Conservation (phyloP, 495 filamentous ascomycete species). For the Aspergillus kassunensis region DNA sequence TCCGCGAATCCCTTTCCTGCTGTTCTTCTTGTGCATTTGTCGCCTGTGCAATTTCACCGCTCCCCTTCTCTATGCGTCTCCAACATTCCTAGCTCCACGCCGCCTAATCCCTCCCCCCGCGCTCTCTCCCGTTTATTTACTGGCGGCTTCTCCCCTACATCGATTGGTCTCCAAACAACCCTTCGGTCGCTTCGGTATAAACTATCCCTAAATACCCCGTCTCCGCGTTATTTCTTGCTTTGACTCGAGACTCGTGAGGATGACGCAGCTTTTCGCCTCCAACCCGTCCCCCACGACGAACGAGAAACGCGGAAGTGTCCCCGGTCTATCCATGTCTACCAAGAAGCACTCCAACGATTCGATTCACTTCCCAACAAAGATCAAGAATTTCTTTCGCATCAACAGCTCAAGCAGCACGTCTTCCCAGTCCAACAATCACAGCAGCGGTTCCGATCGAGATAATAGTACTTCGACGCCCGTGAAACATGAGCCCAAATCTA, state of each 20-base stretch:
- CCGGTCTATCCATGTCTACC: conserved; percentile 40
- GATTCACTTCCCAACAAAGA: conserved; percentile 75
- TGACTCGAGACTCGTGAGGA: conserved; percentile 16
- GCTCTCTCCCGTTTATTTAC: conserved; percentile 11
- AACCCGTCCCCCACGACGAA: conserved; percentile 38
- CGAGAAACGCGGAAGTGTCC: conserved; percentile 47
- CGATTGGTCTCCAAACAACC: not conserved
- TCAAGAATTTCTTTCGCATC: conserved; percentile 98
- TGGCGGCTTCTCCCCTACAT: not conserved
- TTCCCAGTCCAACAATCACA: conserved; percentile 30
- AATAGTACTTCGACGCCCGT: conserved; percentile 28
- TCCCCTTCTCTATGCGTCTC: conserved; percentile 16
- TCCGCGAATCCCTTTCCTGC: conserved; percentile 14
- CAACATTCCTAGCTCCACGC: conserved; percentile 20
- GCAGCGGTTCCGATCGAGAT: conserved; percentile 18
- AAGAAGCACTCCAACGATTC: conserved; percentile 50
- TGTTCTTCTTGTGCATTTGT: not conserved
- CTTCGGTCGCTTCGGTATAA: not conserved
- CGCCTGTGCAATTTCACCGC: not conserved
- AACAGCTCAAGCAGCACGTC: conserved; percentile 61
- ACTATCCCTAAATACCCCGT: not conserved
- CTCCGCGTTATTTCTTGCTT: not conserved
- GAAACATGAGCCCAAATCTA: conserved; percentile 54
- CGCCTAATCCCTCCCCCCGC: conserved; percentile 14
- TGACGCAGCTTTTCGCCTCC: conserved; percentile 48